phyloP scores from a whole-genome alignment of 176 grass and related monocot species.

The bread wheat (Triticum aestivum) region DNA sequence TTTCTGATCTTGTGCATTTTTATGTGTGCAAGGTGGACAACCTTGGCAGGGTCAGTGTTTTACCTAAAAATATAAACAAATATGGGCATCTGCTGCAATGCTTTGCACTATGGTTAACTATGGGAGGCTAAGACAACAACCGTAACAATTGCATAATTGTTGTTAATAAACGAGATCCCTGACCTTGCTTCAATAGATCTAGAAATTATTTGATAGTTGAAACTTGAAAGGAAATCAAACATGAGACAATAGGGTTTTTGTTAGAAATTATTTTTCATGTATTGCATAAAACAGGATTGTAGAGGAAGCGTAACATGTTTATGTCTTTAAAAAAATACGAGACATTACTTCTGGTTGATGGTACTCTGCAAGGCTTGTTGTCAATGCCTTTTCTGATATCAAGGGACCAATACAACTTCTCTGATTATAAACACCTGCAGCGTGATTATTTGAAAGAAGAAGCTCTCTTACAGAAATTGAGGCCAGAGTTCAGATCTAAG shows the following conservation, averaged over 20 bases:
- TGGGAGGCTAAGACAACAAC: not conserved
- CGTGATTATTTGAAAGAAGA: not conserved
- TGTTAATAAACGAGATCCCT: not conserved
- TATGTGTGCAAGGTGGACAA: not conserved
- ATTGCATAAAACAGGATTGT: not conserved
- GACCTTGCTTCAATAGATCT: not conserved
- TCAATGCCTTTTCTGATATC: not conserved
- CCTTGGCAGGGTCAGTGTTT: not conserved
- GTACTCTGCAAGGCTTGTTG: not conserved
- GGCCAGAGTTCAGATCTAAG: slow-evolving; percentile 20
- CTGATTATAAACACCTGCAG: not conserved
- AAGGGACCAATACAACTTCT: not conserved
- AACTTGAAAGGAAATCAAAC: not conserved
- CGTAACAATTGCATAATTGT: not conserved
- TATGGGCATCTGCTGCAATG: not conserved
- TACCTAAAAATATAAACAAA: not conserved
- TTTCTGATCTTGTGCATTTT: not conserved
- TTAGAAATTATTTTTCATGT: not conserved
- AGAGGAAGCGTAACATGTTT: not conserved
- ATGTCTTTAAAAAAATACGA: not conserved
- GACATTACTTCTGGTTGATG: not conserved
- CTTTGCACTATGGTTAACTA: not conserved
- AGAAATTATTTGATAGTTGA: not conserved
- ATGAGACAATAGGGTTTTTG: not conserved
- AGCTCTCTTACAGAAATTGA: slow-evolving; percentile 2